Evolutionary conservation across 306 rosid species (phyloP).

Genomic region (Fagus crenata): DNA sequence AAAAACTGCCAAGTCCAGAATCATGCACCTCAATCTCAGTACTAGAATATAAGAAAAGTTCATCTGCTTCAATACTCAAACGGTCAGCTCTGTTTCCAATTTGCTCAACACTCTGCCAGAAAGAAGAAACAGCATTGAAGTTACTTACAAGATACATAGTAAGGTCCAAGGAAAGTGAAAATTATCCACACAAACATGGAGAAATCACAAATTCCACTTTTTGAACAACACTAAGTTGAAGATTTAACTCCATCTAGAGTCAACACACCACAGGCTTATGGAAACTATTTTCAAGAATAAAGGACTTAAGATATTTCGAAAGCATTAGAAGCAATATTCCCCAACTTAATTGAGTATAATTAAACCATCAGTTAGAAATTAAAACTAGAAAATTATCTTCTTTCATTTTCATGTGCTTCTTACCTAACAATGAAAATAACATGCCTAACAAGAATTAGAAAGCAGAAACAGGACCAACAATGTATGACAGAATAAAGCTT

Average conservation of each 20-base stretch:
- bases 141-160: neutral
- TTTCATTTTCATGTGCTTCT: constrained; percentile 11
- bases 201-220: neutral
- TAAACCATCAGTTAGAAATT: neutral
- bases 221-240: neutral
- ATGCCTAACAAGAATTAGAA: constrained; percentile 7
- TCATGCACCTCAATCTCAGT: constrained; percentile 82
- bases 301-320: neutral
- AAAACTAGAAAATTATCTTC: neutral
- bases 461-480: constrained; percentile 4
- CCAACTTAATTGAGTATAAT: neutral
- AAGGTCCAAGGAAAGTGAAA: constrained; percentile 2
- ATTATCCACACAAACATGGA: neutral
- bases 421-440: neutral
- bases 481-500: neutral
- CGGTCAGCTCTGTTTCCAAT: constrained; percentile 90
- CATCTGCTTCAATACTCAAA: constrained; percentile 60
- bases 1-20: constrained; percentile 24
- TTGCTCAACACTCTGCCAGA: constrained; percentile 83
- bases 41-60: constrained; percentile 77
- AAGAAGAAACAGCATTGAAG: constrained; percentile 30
- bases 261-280: neutral
- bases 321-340: neutral
- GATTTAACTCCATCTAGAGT: neutral
- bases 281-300: neutral